phyloP scores from a whole-genome alignment of 139 green algal genomes.

The Haematococcus lacustris region DNA sequence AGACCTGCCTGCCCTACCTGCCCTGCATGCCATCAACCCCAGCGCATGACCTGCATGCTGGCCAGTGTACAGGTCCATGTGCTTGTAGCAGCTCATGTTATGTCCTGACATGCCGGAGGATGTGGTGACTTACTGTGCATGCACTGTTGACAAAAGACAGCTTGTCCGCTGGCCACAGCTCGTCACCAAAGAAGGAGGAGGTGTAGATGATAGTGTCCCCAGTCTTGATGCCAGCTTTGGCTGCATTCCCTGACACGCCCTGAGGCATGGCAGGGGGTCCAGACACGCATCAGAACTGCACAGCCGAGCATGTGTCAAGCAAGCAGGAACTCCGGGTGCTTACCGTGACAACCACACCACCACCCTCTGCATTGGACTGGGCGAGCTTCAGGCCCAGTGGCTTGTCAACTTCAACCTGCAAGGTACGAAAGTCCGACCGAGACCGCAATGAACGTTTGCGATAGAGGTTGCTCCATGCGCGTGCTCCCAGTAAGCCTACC shows the following conservation, averaged over 20 bases:
- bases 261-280: neutral
- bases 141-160: slow-evolving; percentile 45
- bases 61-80: no score
- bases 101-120: no score
- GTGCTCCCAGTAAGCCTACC: neutral
- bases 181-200: slow-evolving; percentile 93
- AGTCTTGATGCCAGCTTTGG: slow-evolving; percentile 78
- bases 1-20: no score
- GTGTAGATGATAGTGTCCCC: slow-evolving; percentile 53
- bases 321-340: neutral
- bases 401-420: slow-evolving; percentile 85
- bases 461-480: neutral
- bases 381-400: slow-evolving; percentile 73
- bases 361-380: slow-evolving; percentile 48
- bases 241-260: slow-evolving; percentile 70
- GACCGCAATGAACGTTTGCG: neutral
- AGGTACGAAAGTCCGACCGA: neutral
- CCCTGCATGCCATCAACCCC: no score
- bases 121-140: no score
- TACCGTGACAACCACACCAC: slow-evolving; percentile 73
- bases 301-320: neutral
- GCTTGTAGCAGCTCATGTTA: no score
- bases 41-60: no score
- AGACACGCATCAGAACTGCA: neutral
- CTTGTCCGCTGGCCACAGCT: slow-evolving; percentile 91